phyloP scores from a whole-genome alignment of 2,329 filamentous ascomycete species.

The Anisogramma anomala region DNA sequence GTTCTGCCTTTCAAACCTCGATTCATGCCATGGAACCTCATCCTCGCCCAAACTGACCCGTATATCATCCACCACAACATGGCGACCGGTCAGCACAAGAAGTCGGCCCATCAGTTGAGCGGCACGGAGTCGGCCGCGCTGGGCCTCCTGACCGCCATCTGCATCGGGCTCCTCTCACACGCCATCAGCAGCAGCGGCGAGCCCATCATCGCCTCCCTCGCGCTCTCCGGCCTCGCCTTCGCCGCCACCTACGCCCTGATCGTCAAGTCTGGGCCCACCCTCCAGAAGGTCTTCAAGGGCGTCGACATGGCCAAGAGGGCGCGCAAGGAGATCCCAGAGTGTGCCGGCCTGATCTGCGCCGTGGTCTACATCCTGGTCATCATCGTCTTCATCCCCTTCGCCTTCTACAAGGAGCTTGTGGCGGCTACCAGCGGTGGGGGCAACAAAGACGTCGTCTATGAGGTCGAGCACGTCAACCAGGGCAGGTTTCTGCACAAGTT shows the following conservation, averaged over 20 bases:
- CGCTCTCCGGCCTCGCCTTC: slow-evolving; percentile 78
- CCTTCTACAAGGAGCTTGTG: slow-evolving; percentile 97
- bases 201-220: slow-evolving; percentile 76
- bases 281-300: slow-evolving; percentile 79
- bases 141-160: slow-evolving; percentile 54
- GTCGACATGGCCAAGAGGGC: slow-evolving; percentile 67
- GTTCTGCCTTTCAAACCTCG: too few species aligned
- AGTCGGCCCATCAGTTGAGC: too few species aligned
- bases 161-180: slow-evolving; percentile 63
- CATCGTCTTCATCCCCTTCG: slow-evolving; percentile 89
- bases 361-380: slow-evolving; percentile 82
- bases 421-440: slow-evolving; percentile 87
- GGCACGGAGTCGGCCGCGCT: slow-evolving; percentile 42
- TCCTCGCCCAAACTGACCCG: too few species aligned
- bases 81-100: slow-evolving; percentile 4
- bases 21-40: too few species aligned
- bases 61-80: neutral
- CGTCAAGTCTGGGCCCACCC: slow-evolving; percentile 82
- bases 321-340: slow-evolving; percentile 75
- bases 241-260: slow-evolving; percentile 74
- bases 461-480: slow-evolving; percentile 61
- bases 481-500: slow-evolving; percentile 84
- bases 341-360: slow-evolving; percentile 89
- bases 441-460: slow-evolving; percentile 74
- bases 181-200: slow-evolving; percentile 78